Percentiles rank a stretch among this genome's conserved stretches.
These are phyloP conservation scores for Mycena citricolor DNA, from an alignment of 1,284 basidiomycete species.

Conservation along the genomic window DNA sequence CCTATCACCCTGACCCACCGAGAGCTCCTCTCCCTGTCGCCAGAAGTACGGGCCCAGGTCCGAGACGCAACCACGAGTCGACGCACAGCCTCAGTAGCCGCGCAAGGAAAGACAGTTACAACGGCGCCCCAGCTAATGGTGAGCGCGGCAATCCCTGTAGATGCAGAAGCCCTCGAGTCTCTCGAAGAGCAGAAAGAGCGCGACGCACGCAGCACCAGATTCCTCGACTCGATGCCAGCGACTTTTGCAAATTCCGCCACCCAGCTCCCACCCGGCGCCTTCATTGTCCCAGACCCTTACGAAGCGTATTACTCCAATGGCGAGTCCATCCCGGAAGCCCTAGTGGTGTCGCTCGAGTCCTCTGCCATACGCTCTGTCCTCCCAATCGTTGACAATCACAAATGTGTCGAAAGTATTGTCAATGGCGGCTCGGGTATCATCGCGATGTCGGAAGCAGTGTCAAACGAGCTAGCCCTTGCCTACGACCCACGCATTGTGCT, in stretches of 20 bases:
- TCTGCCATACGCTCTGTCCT: constrained; percentile 10
- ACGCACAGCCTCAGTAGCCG: neutral
- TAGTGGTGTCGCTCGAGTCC: constrained; percentile 5
- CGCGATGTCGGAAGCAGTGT: constrained; percentile 6
- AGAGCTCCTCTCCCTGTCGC: constrained; percentile 5
- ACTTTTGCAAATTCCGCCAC: neutral
- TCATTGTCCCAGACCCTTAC: constrained; percentile 5
- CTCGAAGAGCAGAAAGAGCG: constrained; percentile 1
- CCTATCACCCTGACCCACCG: constrained; percentile 1
- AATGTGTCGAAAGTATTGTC: constrained; percentile 6
- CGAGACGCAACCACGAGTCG: constrained; percentile 8
- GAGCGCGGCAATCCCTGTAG: constrained; percentile 1
- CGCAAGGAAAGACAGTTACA: constrained; percentile 5
- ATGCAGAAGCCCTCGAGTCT: neutral
- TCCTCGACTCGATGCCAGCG: constrained; percentile 5
- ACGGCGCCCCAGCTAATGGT: neutral
- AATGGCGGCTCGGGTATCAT: constrained; percentile 6
- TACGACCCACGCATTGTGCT: constrained; percentile 11
- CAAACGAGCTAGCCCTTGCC: constrained; percentile 3
- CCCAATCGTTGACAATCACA: constrained; percentile 7
- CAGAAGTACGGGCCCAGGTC: constrained; percentile 7
- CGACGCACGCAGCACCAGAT: neutral
- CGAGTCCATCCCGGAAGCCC: constrained; percentile 2
- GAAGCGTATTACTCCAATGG: constrained; percentile 6
- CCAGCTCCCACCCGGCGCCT: neutral